Base-by-base conservation (phyloP, 75 land plant species). In the Picea sitchensis region DNA sequence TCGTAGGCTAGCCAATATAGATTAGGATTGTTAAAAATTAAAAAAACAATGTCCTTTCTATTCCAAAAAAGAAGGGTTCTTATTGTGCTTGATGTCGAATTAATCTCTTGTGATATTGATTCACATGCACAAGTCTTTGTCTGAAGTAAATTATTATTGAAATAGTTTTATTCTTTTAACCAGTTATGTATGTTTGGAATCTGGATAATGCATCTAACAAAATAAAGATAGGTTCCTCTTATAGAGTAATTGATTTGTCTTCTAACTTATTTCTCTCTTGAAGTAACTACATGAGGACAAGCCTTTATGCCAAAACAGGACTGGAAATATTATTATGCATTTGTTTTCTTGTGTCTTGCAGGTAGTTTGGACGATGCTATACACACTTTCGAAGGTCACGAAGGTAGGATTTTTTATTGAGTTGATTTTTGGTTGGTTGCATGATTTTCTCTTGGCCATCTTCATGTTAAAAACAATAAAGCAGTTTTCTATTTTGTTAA, bases 311-410 rank as follows among this genome's bases (percentile, higher is more conserved):
- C 20, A 38, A 71, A 44, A 41, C 20, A 20, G n/a, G 3, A 41
- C 11, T 41, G 9, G n/a, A 20, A 9, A 71, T 38, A 47, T 2
- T 38, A 18, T 18, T 44, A 47, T 38, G 18, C 54, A 20, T 41
- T 41, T 71, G 54, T 71, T 71, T 3, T 14, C 13, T 65, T 32
- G 26, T 64, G 11, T 14, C 21, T 20, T 41, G 54, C 74, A 71
- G 54, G 44, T 41, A 44, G 11, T 8, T 44, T 44, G 17, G 74
- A 71, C n/a, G 74, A 71, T 71, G 51, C 74, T 71, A 23, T n/a
- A 71, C 74, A 71, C 74, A 71, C 56, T 71, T 71, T 71, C 12
- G 51, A 41, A 41, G 54, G 74, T 44, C 74, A 71, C n/a, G n/a
- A 8, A 41, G 74, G 73, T 41, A 41, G 41, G 54, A 47, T 20